Evolutionary conservation across 2,329 filamentous ascomycete species (phyloP).

Genomic region (Orbilia oligospora): DNA sequence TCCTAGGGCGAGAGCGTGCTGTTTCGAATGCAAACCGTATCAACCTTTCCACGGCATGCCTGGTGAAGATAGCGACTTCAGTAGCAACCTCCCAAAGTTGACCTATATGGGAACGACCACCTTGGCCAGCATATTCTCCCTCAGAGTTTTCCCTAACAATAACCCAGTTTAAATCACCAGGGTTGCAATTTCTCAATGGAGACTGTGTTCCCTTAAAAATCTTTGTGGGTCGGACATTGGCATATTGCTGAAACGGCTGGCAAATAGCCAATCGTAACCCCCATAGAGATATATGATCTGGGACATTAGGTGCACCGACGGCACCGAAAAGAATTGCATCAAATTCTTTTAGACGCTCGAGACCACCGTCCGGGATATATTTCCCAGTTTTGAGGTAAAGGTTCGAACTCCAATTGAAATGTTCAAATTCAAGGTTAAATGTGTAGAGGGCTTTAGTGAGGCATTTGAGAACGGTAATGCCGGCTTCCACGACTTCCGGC

Average conservation of each 20-base stretch:
- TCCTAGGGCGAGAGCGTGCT: constrained; percentile 73
- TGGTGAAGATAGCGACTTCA: constrained; percentile 76
- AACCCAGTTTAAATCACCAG: constrained; percentile 77
- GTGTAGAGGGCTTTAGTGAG: constrained; percentile 71
- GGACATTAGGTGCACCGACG: constrained; percentile 85
- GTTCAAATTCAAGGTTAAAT: constrained; percentile 74
- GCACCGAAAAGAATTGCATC: constrained; percentile 93
- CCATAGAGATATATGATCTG: constrained; percentile 79
- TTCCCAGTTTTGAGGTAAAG: constrained; percentile 77
- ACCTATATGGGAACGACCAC: constrained; percentile 74
- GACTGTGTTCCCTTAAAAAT: constrained; percentile 75
- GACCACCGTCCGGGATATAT: constrained; percentile 81
- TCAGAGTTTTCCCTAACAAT: constrained; percentile 78
- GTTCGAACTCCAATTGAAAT: constrained; percentile 78
- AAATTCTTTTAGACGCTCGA: constrained; percentile 84
- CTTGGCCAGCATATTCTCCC: constrained; percentile 77
- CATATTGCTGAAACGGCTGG: constrained; percentile 77
- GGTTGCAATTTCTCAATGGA: constrained; percentile 71
- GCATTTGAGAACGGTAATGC: constrained; percentile 74
- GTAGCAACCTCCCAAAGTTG: constrained; percentile 75
- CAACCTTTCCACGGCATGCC: constrained; percentile 73
- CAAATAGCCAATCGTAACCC: constrained; percentile 77
- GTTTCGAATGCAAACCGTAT: constrained; percentile 77
- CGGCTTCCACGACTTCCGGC: constrained; percentile 76
- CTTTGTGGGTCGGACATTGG: constrained; percentile 77